phyloP scores from a whole-genome alignment of 306 rosid genomes.

The Vigna angularis region DNA sequence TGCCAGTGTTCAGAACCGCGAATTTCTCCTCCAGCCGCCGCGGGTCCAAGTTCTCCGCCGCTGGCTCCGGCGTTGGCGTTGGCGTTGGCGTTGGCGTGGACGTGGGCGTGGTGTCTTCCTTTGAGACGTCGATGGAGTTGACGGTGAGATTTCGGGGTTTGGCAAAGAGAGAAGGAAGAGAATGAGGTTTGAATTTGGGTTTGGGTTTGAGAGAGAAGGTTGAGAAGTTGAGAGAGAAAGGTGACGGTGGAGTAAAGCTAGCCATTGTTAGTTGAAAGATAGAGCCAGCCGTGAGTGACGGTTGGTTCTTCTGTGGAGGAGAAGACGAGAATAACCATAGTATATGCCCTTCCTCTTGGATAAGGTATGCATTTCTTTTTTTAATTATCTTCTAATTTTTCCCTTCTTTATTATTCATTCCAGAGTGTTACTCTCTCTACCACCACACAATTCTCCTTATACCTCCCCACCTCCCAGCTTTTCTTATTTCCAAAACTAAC shows the following conservation, averaged over 20 bases:
- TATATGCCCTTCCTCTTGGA: constrained; percentile 62
- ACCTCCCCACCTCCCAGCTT: no score
- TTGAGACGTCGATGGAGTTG: constrained; percentile 74
- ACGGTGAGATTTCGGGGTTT: constrained; percentile 44
- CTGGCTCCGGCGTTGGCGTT: background rate
- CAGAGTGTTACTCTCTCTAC: no score
- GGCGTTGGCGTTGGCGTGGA: constrained; percentile 37
- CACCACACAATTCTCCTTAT: no score
- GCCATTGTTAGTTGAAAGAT: constrained; percentile 50
- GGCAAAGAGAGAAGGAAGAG: constrained; percentile 18
- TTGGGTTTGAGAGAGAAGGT: constrained; percentile 50
- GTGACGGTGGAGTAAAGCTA: constrained; percentile 60
- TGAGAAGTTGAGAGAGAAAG: constrained; percentile 68
- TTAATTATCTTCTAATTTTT: background rate
- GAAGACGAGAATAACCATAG: constrained; percentile 60
- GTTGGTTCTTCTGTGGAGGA: constrained; percentile 56
- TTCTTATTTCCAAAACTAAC: no score
- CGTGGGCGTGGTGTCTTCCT: constrained; percentile 60
- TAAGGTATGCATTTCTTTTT: constrained; percentile 60
- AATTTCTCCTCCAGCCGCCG: constrained; percentile 89
- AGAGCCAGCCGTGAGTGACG: background rate
- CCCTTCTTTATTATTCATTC: no score
- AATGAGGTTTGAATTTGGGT: constrained; percentile 16
- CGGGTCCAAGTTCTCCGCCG: constrained; percentile 48
- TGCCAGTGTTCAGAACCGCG: constrained; percentile 88